Base-by-base conservation (phyloP, 1,139 yeast species). In the Yamadazyma diospyri region DNA sequence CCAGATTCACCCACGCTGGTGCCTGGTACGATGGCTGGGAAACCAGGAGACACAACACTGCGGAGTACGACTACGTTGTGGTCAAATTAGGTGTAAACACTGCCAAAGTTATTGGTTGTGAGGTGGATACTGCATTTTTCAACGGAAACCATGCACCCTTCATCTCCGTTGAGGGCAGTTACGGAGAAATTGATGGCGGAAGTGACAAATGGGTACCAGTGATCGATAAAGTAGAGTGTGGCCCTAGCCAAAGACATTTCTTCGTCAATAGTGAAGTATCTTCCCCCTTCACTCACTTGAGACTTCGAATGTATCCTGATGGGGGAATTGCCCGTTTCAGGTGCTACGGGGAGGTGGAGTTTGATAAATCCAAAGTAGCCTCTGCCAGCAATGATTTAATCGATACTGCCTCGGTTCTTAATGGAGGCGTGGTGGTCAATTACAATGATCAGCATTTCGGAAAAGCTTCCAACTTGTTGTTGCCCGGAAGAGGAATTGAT, bases 11-110 rank as follows among this genome's bases (percentile, higher is more conserved):
- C 4, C 82, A 76, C 43, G 76, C 89, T 4, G 97, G 97, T 34
- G 95, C 95, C 5, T 88, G 97, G 96, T 89, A 85, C 54, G 97
- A 89, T 48, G 97, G 97, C 11, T 89, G 97, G 97, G 97, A 89
- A 59, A 88, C 97, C 15, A 73, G 97, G 56, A 75, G 97, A 60
- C 97, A 89, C 66, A 89, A 89, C 58, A 61, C 76, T 2, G 82
- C 69, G 40, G 87, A 78, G 36, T 84, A 86, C 26, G 97, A 89
- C 52, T 88, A 89, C 84, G 96, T 84, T 18, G 67, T 85, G 25
- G 64, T 89, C 57, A 72, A 77, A 55, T 68, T 86, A 52, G 97
- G 97, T 9, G 97, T 89, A 11, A 68, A 87, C 6, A 76, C 86
- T 25, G 96, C 97, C 1, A 68, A 69, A 30, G 60, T 92, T 38